Percentiles rank a stretch among this genome's conserved stretches.
Evolutionary conservation across 805 yeast species (phyloP).

Genomic region (Hanseniaspora meyeri): DNA sequence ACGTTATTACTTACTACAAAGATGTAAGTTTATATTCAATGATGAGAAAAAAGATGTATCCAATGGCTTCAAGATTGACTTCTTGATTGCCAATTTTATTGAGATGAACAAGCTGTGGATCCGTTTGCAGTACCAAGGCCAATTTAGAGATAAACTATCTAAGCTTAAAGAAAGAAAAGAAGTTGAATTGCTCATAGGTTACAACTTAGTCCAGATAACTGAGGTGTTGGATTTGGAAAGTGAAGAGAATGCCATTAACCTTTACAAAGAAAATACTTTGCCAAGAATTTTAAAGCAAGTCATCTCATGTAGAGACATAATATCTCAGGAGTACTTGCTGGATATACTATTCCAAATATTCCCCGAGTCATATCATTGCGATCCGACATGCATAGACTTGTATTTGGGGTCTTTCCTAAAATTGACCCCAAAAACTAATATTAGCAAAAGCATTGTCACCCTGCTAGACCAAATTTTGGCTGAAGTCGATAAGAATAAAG

Average conservation of each 20-base stretch:
- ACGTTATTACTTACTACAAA: constrained; percentile 76
- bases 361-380: constrained; percentile 46
- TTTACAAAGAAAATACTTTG: constrained; percentile 41
- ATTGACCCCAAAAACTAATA: constrained; percentile 58
- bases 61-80: constrained; percentile 39
- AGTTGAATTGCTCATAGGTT: constrained; percentile 81
- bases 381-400: constrained; percentile 69
- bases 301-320: constrained; percentile 77
- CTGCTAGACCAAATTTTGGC: constrained; percentile 53
- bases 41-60: constrained; percentile 17
- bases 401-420: constrained; percentile 53
- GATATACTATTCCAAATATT: constrained; percentile 90
- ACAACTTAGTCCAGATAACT: constrained; percentile 77
- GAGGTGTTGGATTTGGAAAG: constrained; percentile 65
- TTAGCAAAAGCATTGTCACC: constrained; percentile 52
- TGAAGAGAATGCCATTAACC: constrained; percentile 23
- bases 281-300: constrained; percentile 81
- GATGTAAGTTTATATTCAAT: constrained; percentile 45
- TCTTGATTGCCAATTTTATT: constrained; percentile 73
- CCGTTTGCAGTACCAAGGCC: constrained; percentile 90
- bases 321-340: constrained; percentile 83
- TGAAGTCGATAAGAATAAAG: constrained; percentile 1
- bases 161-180: constrained; percentile 74
- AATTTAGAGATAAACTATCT: constrained; percentile 63
- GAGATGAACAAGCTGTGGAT: constrained; percentile 99